Evolutionary conservation across 257 asterid species (phyloP), one percentile per base, ranked within the genome.

Genomic region (Parsonsia alboflavescens): DNA sequence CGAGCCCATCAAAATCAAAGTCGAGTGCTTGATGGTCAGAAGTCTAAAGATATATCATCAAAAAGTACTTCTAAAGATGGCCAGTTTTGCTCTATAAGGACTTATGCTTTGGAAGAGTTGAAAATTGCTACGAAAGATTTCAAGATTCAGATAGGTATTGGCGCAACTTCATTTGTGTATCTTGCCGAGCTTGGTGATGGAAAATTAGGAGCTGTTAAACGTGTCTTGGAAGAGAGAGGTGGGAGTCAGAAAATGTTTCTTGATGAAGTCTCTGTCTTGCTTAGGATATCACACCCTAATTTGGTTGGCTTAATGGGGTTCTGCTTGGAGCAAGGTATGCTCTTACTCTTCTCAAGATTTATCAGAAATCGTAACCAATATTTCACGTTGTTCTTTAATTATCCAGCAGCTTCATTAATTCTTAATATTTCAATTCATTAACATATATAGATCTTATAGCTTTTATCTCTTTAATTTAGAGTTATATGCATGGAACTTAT

Each of bases 251-350:
- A 89, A 73, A 85, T 91, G 89, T 89, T 91, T 80, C 84, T 88
- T 79, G 96, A 91, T 80, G 97, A 91, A 81, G 89, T 89, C 44
- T 91, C 97, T 0, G 97, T 91, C 78, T 82, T 91, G 89, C 86
- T 91, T 0, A 89, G 97, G 88, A 89, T 91, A 79, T 89, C 93
- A 5, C 97, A 91, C 70, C 92, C 93, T 0, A 91, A 89, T 78
- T 79, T 91, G 80, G 96, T 89, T 1, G 90, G 90, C 3, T 71
- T 91, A 78, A 68, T 91, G 85, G 96, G 97, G 16, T 91, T 91
- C 77, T 91, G 96, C 88, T 80, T 91, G 44, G 97, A 91, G 68
- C 89, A 80, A 86, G 96, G 97, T 91, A 79, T 10, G 70, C 19
- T 8, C 0, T 10, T 5, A n/a, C 45, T 5, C 46, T 13, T 0